Percentiles rank a stretch among this genome's conserved stretches.
Conservation (phyloP, 768 basidiomycete species). For the Rhodotorula taiwanensis region DNA sequence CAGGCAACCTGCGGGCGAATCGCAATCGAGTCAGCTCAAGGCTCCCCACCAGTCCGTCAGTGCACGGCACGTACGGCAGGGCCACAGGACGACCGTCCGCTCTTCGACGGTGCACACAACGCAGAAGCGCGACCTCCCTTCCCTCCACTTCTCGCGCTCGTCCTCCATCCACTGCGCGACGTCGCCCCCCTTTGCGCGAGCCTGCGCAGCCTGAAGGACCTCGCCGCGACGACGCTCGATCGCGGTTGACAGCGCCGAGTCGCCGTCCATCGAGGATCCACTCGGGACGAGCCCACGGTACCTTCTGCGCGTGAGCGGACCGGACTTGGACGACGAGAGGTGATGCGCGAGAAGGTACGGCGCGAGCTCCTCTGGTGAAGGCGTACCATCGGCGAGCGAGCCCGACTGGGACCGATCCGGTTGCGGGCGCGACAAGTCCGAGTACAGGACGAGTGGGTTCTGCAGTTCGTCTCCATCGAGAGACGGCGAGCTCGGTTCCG, state of each 20-base stretch:
- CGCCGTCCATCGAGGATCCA: background rate
- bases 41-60: too few relatives aligned
- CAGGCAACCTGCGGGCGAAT: conserved; percentile 11
- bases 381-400: too few relatives aligned
- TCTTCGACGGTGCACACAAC: conserved; percentile 32
- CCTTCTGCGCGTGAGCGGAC: conserved; percentile 14
- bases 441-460: background rate
- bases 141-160: conserved; percentile 10
- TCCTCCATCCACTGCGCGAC: background rate
- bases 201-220: background rate
- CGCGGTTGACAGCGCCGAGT: background rate
- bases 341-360: conserved; percentile 32
- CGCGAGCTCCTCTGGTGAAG: conserved; percentile 7
- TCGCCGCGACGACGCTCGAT: background rate
- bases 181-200: too few relatives aligned
- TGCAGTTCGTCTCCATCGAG: background rate
- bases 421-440: background rate
- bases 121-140: conserved; percentile 13
- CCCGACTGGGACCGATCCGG: too few relatives aligned
- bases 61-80: conserved; percentile 15
- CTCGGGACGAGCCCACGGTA: conserved; percentile 6
- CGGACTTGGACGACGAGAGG: background rate
- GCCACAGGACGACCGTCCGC: conserved; percentile 25
- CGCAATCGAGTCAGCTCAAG: background rate
- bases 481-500: background rate